Evolutionary conservation across 1,284 basidiomycete species (phyloP).

Genomic region (Moesziomyces globuligerus): DNA sequence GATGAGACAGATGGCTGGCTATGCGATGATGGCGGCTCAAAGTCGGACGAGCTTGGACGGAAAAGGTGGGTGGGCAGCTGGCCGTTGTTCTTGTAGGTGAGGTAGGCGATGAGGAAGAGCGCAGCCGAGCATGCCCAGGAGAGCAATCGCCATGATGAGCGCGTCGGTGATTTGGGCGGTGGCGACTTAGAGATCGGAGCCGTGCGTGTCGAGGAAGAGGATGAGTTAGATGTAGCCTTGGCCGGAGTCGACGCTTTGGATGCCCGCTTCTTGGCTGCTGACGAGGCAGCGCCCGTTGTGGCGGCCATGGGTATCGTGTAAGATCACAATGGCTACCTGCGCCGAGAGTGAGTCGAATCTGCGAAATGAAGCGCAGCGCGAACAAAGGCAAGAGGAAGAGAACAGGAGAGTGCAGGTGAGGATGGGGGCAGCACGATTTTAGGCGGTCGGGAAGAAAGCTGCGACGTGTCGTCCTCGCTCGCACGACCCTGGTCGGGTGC

Average conservation of each 20-base stretch:
- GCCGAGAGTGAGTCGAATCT: too few relatives aligned
- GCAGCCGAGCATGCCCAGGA: slow-evolving; percentile 28
- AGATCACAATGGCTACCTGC: not conserved
- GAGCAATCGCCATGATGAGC: slow-evolving; percentile 11
- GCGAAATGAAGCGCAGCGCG: not conserved
- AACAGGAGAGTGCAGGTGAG: too few relatives aligned
- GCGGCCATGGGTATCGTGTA: not conserved
- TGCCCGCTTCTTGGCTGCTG: not conserved
- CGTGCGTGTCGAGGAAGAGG: too few relatives aligned
- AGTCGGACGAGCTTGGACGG: not conserved
- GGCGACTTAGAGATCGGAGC: not conserved
- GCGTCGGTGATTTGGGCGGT: not conserved
- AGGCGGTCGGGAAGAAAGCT: not conserved
- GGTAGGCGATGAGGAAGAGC: slow-evolving; percentile 24
- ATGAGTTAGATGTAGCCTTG: not conserved
- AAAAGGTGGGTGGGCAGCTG: slow-evolving; percentile 15
- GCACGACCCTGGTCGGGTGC: not conserved
- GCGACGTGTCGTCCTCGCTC: not conserved
- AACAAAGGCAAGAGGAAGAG: too few relatives aligned
- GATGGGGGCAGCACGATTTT: not conserved
- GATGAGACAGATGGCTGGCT: slow-evolving; percentile 9
- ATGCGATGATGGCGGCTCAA: not conserved
- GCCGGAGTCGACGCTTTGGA: not conserved
- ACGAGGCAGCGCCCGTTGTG: not conserved
- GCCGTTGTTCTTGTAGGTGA: slow-evolving; percentile 32